Conservation (phyloP, 768 basidiomycete species). For the Pleurotus cornucopiae region DNA sequence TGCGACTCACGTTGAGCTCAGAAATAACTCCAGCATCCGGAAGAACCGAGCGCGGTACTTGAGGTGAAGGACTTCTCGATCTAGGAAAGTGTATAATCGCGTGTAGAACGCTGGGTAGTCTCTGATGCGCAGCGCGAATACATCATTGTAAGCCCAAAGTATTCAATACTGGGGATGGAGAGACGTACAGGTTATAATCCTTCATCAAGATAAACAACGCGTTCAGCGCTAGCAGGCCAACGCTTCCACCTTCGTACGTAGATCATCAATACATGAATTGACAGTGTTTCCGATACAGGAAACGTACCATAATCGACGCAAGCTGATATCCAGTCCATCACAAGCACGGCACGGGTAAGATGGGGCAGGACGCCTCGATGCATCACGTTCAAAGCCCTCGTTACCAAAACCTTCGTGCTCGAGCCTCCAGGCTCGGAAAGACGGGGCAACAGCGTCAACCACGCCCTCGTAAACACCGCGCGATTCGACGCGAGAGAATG, state of each 20-base stretch:
- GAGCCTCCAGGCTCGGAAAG: constrained; percentile 37
- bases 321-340: constrained; percentile 91
- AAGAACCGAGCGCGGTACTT: constrained; percentile 96
- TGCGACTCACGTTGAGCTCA: constrained; percentile 78
- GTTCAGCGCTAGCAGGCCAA: constrained; percentile 88
- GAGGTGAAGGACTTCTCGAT: constrained; percentile 82
- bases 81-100: constrained; percentile 84
- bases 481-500: constrained; percentile 75
- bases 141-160: not conserved
- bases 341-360: constrained; percentile 67
- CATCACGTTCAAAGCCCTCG: constrained; percentile 69
- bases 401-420: constrained; percentile 37
- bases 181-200: constrained; percentile 84
- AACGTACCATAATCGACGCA: constrained; percentile 76
- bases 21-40: constrained; percentile 84
- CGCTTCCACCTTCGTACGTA: constrained; percentile 58
- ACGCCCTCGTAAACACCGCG: constrained; percentile 77
- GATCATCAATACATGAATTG: not conserved
- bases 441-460: constrained; percentile 68
- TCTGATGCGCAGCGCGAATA: constrained; percentile 34
- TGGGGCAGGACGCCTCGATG: constrained; percentile 83
- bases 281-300: not conserved
- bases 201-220: constrained; percentile 88
- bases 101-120: constrained; percentile 97
- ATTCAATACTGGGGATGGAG: not conserved